These are phyloP conservation scores for Monosporozyma aerobia DNA, from an alignment of 805 yeast genomes.

Conservation along the genomic window DNA sequence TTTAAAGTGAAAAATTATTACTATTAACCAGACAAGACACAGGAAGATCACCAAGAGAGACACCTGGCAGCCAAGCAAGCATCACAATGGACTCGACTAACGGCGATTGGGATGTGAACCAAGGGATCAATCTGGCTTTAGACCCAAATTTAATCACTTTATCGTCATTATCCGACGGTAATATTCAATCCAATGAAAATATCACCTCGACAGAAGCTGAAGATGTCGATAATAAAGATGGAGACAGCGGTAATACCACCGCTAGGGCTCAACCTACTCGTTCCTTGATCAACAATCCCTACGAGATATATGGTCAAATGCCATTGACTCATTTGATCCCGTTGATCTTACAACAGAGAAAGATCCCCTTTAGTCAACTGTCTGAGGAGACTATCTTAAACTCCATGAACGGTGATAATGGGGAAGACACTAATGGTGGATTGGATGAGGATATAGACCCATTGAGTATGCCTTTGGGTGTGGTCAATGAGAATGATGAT, in stretches of 20 bases:
- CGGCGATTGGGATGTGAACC: neutral
- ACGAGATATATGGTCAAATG: conserved; percentile 29
- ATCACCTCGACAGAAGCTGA: neutral
- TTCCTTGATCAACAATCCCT: conserved; percentile 24
- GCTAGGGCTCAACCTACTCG: neutral
- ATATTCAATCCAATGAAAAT: neutral
- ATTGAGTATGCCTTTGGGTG: neutral
- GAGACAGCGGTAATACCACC: neutral
- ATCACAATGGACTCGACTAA: neutral
- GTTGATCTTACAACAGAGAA: conserved; percentile 35
- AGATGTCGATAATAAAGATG: neutral
- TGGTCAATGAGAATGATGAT: neutral
- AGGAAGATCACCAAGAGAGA: neutral
- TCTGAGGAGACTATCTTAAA: conserved; percentile 3
- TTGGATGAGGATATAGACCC: neutral
- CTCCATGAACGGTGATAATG: neutral
- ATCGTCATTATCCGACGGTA: conserved; percentile 8
- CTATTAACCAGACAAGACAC: neutral
- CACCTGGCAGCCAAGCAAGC: too few relatives aligned
- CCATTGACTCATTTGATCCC: conserved; percentile 50
- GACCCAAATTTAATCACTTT: conserved; percentile 28
- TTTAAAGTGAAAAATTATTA: neutral
- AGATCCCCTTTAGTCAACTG: conserved; percentile 8
- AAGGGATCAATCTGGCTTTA: conserved; percentile 25
- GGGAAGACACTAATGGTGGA: neutral